A percentile compares a stretch with the other conserved stretches of the same genome.
Evolutionary conservation across 345 rosid species (phyloP).

Genomic region (Camelina laxa): DNA sequence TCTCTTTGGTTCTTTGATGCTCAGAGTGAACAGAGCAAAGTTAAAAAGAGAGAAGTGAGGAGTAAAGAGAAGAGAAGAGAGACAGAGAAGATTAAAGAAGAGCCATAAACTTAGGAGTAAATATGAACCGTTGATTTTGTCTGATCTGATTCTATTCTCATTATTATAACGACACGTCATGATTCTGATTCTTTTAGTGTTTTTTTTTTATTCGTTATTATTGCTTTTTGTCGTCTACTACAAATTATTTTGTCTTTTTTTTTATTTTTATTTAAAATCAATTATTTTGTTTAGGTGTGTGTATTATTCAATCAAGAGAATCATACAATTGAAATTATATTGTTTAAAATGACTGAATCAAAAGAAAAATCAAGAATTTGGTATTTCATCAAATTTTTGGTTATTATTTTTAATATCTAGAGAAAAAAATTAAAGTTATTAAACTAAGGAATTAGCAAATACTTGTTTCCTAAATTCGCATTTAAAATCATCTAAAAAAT

Average conservation of each 20-base stretch:
- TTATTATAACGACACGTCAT: constrained; percentile 30
- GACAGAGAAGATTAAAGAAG: constrained; percentile 50
- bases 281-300: not conserved
- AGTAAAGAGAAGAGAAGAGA: constrained; percentile 38
- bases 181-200: constrained; percentile 24
- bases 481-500: not conserved
- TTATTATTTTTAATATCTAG: too few relatives aligned
- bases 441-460: not conserved
- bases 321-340: not conserved
- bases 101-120: constrained; percentile 60
- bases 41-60: not conserved
- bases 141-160: constrained; percentile 27
- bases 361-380: not conserved
- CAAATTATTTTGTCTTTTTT: constrained; percentile 2
- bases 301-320: not conserved
- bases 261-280: too few relatives aligned
- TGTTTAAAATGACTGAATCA: not conserved
- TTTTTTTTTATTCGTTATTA: constrained; percentile 27
- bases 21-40: constrained; percentile 35
- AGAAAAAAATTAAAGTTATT: not conserved
- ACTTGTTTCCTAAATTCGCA: not conserved
- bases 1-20: not conserved
- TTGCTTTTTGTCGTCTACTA: constrained; percentile 4
- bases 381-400: not conserved
- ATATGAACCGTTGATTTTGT: constrained; percentile 56